phyloP scores from a whole-genome alignment of 768 basidiomycete species.

The Trametes gibbosa region DNA sequence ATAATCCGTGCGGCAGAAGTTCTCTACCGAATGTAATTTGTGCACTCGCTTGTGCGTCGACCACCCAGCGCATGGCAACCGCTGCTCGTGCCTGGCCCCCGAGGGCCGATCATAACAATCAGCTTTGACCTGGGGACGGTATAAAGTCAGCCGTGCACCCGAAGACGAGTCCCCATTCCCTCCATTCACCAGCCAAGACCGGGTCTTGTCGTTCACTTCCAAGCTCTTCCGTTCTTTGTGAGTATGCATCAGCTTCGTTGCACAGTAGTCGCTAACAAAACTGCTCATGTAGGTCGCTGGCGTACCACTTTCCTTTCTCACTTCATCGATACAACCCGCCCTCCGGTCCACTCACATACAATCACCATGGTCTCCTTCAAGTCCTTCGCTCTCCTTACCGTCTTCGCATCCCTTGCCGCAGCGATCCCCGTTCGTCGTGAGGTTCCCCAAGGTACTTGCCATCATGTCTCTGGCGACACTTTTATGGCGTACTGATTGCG shows the following conservation, averaged over 20 bases:
- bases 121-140: neutral
- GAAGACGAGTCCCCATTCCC: neutral
- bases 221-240: slow-evolving; percentile 31
- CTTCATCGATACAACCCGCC: slow-evolving; percentile 25
- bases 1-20: neutral
- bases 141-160: slow-evolving; percentile 7
- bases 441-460: slow-evolving; percentile 57
- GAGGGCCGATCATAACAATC: neutral
- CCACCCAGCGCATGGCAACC: slow-evolving; percentile 12
- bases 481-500: neutral
- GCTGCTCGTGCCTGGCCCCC: slow-evolving; percentile 5
- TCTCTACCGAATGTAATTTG: neutral
- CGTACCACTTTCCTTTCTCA: slow-evolving; percentile 14
- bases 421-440: slow-evolving; percentile 53
- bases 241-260: slow-evolving; percentile 1
- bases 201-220: slow-evolving; percentile 45
- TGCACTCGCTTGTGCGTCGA: neutral
- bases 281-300: slow-evolving; percentile 17
- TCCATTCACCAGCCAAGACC: slow-evolving; percentile 42
- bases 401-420: slow-evolving; percentile 33
- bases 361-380: slow-evolving; percentile 39
- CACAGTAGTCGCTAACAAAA: neutral
- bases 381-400: slow-evolving; percentile 35
- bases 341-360: slow-evolving; percentile 14
- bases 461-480: neutral